Base-by-base conservation (phyloP, 2,329 filamentous ascomycete genomes). In the Coniochaeta sp. region DNA sequence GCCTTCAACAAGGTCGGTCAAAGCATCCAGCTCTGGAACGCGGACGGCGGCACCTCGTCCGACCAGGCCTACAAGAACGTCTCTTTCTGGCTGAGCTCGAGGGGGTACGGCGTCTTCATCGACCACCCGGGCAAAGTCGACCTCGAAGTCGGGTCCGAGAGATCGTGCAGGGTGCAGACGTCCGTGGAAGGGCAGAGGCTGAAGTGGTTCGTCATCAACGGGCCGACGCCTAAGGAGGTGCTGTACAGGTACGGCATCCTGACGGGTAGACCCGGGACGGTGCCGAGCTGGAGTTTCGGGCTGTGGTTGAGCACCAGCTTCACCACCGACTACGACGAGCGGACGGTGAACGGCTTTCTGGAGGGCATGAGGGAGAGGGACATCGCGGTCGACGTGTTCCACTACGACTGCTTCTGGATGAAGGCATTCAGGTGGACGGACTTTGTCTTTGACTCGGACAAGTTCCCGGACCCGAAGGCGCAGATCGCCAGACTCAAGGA, bases 401-500 rank as follows among this genome's bases (percentile, higher is more conserved):
- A 91, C 71, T 91, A 88, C 64, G 88, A 91, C 69, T 89, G 85
- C 71, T 91, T 90, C 79, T 91, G 88, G 88, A 86, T 91, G 79
- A 86, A 86, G 63, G 86, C 84, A 1, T 90, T 89, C 69, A 84
- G 85, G 60, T 91, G 88, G 88, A 89, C 87, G 61, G 88, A 90
- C 70, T 90, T 91, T 64, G 79, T 86, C 58, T 91, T 90, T 73
- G 86, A 89, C 67, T 74, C 80, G 1, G 82, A 86, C 55, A 82
- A 82, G 65, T 91, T 91, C 72, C 86, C 88, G 0, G 86, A 91
- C 64, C 85, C 88, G 1, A 79, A 80, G 58, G 83, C 79, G 0
- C 86, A 88, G 67, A 84, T 91, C 62, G 70, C 78, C 8, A 80
- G 87, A 1, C 76, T 90, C 61, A 90, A 90, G 66, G 79, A 81